Evolutionary conservation across 345 rosid genomes (phyloP).

Genomic region (Anastatica hierochuntica): DNA sequence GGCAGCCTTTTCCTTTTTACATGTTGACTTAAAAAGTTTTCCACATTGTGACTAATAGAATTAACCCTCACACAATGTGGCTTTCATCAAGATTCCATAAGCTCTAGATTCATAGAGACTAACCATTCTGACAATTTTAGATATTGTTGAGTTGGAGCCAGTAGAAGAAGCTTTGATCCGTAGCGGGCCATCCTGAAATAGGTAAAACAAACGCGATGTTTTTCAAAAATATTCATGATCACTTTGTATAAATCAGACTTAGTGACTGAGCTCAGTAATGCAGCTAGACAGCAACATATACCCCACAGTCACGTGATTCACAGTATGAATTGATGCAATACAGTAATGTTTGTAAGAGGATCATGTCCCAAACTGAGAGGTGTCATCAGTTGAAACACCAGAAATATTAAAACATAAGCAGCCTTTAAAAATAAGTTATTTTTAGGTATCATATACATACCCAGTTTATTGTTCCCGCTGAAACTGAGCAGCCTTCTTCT

Average conservation of each 20-base stretch:
- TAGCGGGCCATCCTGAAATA: conserved; percentile 88
- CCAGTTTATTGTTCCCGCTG: conserved; percentile 96
- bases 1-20: conserved; percentile 1
- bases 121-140: conserved; percentile 85
- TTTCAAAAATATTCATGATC: not conserved
- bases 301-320: not conserved
- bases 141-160: conserved; percentile 78
- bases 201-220: conserved; percentile 2
- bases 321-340: not conserved
- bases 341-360: not conserved
- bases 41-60: not conserved
- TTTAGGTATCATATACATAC: conserved; percentile 28
- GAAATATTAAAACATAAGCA: not conserved
- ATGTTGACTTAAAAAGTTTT: not conserved
- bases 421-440: not conserved
- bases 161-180: conserved; percentile 73
- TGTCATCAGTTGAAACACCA: not conserved
- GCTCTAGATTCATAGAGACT: conserved; percentile 21
- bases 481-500: conserved; percentile 61
- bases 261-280: not conserved
- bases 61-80: not conserved
- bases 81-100: not conserved
- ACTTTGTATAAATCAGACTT: not conserved
- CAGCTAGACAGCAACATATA: not conserved
- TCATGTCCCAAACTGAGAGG: not conserved